phyloP scores from a whole-genome alignment of 2,329 filamentous ascomycete species.

The Apiospora phragmitis region DNA sequence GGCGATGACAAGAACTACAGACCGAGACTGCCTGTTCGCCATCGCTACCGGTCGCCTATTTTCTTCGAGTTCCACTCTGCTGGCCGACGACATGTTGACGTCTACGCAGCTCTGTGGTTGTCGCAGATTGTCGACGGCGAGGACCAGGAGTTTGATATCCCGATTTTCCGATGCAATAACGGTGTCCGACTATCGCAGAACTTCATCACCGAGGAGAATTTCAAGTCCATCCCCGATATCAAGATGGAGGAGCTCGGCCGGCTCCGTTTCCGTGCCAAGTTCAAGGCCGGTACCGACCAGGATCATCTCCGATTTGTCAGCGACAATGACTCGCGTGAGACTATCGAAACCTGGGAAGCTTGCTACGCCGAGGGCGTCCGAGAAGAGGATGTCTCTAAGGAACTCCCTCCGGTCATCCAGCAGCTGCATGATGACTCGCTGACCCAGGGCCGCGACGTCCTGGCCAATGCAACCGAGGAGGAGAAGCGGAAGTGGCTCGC shows the following conservation, averaged over 20 bases:
- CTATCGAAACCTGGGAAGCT: slow-evolving; percentile 91
- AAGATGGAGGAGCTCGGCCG: slow-evolving; percentile 79
- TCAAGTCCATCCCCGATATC: slow-evolving; percentile 67
- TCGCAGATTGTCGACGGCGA: slow-evolving; percentile 82
- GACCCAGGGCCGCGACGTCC: slow-evolving; percentile 75
- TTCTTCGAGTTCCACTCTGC: slow-evolving; percentile 81
- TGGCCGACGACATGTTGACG: slow-evolving; percentile 69
- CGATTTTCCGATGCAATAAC: slow-evolving; percentile 83
- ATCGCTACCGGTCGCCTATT: slow-evolving; percentile 85
- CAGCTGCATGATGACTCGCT: slow-evolving; percentile 81
- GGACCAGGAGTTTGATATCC: slow-evolving; percentile 76
- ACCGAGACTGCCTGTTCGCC: slow-evolving; percentile 83
- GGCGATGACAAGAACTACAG: slow-evolving; percentile 40
- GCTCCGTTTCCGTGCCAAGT: slow-evolving; percentile 75
- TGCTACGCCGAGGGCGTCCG: slow-evolving; percentile 87
- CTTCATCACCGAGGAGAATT: slow-evolving; percentile 83
- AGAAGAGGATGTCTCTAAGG: slow-evolving; percentile 65
- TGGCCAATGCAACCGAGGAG: slow-evolving; percentile 70
- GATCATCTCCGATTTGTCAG: slow-evolving; percentile 81
- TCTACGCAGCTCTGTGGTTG: slow-evolving; percentile 83
- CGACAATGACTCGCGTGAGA: slow-evolving; percentile 88
- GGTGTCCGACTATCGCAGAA: slow-evolving; percentile 81
- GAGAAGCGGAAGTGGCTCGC: slow-evolving; percentile 78
- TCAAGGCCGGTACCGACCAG: slow-evolving; percentile 88
- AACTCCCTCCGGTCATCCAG: slow-evolving; percentile 72